phyloP scores from a whole-genome alignment of 2,329 filamentous ascomycete species.

The Aspergillus felis region DNA sequence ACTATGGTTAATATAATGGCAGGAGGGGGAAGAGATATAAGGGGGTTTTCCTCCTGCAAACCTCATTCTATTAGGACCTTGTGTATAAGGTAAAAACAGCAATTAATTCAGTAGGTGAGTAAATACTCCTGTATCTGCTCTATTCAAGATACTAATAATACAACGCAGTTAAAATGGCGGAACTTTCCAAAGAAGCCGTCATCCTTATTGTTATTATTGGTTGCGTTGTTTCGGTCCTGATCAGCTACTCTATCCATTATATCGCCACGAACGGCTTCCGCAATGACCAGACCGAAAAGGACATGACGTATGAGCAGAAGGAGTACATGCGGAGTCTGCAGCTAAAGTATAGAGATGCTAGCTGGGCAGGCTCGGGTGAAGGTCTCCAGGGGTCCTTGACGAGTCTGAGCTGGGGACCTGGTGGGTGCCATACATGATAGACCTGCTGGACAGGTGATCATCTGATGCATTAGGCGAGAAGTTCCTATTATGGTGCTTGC shows the following conservation, averaged over 20 bases:
- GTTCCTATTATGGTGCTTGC: neutral
- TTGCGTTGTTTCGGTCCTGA: slow-evolving; percentile 23
- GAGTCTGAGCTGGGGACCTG: too few species aligned
- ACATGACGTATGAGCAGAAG: slow-evolving; percentile 20
- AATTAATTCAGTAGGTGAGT: too few species aligned
- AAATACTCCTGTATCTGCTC: too few species aligned
- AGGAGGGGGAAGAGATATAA: too few species aligned
- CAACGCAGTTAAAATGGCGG: neutral
- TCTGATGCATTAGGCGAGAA: too few species aligned
- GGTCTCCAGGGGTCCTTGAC: neutral
- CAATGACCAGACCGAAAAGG: slow-evolving; percentile 10
- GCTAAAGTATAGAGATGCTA: slow-evolving; percentile 16
- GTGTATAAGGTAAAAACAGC: too few species aligned
- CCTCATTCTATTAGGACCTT: too few species aligned
- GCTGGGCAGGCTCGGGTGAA: slow-evolving; percentile 12
- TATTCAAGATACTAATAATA: neutral
- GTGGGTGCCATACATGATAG: neutral
- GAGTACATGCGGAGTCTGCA: slow-evolving; percentile 28
- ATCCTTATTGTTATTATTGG: slow-evolving; percentile 16
- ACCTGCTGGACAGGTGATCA: neutral
- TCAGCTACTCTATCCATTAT: slow-evolving; percentile 26
- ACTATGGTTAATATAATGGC: too few species aligned
- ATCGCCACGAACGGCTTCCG: slow-evolving; percentile 12
- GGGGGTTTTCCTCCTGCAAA: too few species aligned
- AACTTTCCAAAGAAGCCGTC: neutral